Base-by-base conservation (phyloP, 129 eudicot species). In the Heracleum sosnowskyi region DNA sequence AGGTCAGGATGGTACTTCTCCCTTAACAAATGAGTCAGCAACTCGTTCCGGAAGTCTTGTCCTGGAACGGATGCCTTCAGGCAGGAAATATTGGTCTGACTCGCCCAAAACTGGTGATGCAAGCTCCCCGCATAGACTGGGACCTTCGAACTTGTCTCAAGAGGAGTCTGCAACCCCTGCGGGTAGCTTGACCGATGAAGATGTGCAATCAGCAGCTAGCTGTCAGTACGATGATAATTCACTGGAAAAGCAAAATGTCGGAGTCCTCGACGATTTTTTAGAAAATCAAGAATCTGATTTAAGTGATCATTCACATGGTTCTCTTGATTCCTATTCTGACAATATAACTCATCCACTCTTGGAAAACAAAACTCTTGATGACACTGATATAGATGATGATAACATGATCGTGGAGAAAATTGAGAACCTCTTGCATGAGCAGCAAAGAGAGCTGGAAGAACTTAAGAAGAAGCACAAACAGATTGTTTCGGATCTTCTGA, bases 21-120 rank as follows among this genome's bases (percentile, higher is more conserved):
- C 91, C 45, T 18, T 76, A 29, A 80, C 87, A 71, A 78, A 35
- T 29, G 89, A 90, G 28, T 79, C 91, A 66, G 37, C 39, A 22
- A 31, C 80, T 47, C 55, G 82, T 42, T 71, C 88, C 45, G 81
- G 79, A 4, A 62, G 80, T 77, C 82, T 92, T 73, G 82, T 86
- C 41, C 88, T 88, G 35, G 97, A 96, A 75, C 83, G 84, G 73
- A 60, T 92, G 68, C 99, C 97, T 69, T 92, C 97, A 4, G 97
- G 97, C 51, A 84, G 91, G 69, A 92, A 78, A 80, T 89, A 87
- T 75, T 92, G 99, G 99, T 87, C 87, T 26, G 93, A 90, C 76
- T 88, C 97, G 34, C 96, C 97, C 22, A 95, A 83, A 81, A 62
- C 74, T 2, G 77, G 81, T 31, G 84, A 74, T 5, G 75, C 81